These are phyloP conservation scores for Apophysomyces elegans DNA, from an alignment of 371 early-diverging fungal species.

Conservation along the genomic window DNA sequence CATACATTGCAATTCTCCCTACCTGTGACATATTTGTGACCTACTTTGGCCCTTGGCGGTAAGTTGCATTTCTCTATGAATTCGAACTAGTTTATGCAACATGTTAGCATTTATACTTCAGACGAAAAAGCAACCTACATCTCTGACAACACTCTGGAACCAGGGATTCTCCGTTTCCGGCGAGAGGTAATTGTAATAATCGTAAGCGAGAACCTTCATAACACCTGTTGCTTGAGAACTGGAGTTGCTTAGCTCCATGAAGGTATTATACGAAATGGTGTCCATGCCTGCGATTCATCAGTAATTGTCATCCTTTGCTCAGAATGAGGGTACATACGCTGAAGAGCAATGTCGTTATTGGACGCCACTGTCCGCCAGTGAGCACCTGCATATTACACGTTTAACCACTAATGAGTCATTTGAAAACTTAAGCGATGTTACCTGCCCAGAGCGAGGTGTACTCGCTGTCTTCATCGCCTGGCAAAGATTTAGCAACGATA, in stretches of 20 bases:
- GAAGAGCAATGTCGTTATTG: conserved; percentile 40
- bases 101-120: no score
- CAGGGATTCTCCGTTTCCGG: conserved; percentile 52
- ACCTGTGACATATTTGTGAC: conserved; percentile 60
- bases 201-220: conserved; percentile 44
- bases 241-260: conserved; percentile 47
- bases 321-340: conserved; percentile 33
- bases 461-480: conserved; percentile 53
- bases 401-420: neutral
- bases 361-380: conserved; percentile 75
- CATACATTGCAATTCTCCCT: neutral
- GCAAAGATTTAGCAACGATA: conserved; percentile 61
- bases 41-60: conserved; percentile 47
- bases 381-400: conserved; percentile 45
- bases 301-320: neutral
- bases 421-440: conserved; percentile 5
- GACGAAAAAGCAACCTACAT: conserved; percentile 37
- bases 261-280: conserved; percentile 41
- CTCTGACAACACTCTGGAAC: conserved; percentile 53
- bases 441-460: conserved; percentile 83
- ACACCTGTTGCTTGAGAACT: conserved; percentile 44
- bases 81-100: conserved; percentile 32
- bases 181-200: conserved; percentile 51
- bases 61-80: conserved; percentile 41
- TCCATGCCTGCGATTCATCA: conserved; percentile 45